Evolutionary conservation across 2,329 filamentous ascomycete genomes (phyloP).

Genomic region (Cordyceps sp.): DNA sequence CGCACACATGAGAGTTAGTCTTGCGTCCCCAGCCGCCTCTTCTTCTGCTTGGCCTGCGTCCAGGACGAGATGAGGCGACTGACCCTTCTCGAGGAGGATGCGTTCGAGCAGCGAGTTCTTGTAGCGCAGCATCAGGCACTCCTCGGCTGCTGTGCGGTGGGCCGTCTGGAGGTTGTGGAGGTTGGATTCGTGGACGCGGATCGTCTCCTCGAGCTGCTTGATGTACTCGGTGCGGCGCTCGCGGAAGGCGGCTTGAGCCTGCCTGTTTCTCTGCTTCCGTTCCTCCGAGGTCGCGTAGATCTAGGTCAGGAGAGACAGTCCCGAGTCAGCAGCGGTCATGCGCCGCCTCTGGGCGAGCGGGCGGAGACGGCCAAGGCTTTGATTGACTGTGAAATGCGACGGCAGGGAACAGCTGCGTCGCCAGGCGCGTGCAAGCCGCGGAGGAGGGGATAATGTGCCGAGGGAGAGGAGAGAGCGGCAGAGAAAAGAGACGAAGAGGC

Average conservation of each 20-base stretch:
- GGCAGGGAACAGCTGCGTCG: too few relatives aligned
- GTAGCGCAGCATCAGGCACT: constrained; percentile 95
- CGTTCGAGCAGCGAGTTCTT: constrained; percentile 95
- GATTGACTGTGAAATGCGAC: too few relatives aligned
- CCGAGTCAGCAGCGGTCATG: too few relatives aligned
- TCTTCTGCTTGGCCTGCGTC: not conserved
- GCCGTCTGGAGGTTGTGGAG: constrained; percentile 85
- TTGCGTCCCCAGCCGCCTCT: too few relatives aligned
- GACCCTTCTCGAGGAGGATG: constrained; percentile 90
- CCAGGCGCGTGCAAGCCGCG: too few relatives aligned
- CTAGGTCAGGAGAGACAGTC: constrained; percentile 25
- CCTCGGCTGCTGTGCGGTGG: constrained; percentile 85
- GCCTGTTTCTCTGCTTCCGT: constrained; percentile 90
- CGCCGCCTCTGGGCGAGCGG: too few relatives aligned
- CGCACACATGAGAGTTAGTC: too few relatives aligned
- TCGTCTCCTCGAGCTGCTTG: constrained; percentile 94
- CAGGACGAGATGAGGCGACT: too few relatives aligned
- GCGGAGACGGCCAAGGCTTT: too few relatives aligned
- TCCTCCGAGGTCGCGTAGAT: constrained; percentile 99
- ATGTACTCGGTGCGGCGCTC: constrained; percentile 97
- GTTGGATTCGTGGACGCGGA: constrained; percentile 91
- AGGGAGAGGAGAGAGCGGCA: too few relatives aligned
- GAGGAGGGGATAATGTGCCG: too few relatives aligned
- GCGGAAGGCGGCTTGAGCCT: constrained; percentile 92
- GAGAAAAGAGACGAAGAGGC: too few relatives aligned